Conservation (phyloP, 2,329 filamentous ascomycete genomes). For the Aaosphaeria pasadenensis region DNA sequence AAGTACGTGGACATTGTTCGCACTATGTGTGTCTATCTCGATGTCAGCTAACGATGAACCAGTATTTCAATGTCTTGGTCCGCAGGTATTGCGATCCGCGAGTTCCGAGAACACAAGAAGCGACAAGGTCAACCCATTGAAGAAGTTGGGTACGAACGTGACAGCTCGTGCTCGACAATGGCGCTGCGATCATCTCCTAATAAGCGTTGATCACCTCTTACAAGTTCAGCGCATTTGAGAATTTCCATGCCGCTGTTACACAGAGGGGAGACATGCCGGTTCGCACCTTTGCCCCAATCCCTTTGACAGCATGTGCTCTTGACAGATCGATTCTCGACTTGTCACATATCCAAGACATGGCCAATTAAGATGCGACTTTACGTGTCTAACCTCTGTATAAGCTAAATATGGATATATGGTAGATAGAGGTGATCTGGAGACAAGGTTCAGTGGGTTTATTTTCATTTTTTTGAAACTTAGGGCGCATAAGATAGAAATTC, state of each 20-base stretch:
- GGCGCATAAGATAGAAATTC: no score
- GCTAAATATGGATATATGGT: no score
- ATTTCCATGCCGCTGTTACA: neutral
- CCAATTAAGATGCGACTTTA: no score
- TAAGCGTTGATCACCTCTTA: neutral
- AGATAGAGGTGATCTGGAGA: no score
- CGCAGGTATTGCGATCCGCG: neutral
- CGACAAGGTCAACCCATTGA: neutral
- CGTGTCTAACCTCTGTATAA: no score
- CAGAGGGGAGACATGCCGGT: no score
- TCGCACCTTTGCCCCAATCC: no score
- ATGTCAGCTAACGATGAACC: constrained; percentile 1
- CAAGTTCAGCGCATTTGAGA: neutral
- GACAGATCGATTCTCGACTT: no score
- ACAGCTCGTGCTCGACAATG: neutral
- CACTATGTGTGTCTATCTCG: neutral
- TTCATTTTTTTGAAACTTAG: no score
- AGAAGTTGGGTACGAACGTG: neutral
- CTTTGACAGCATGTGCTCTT: no score
- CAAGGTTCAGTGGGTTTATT: no score
- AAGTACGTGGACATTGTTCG: neutral
- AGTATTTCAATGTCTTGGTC: neutral
- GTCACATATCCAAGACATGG: no score
- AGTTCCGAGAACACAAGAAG: neutral
- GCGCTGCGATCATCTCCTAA: neutral